These are phyloP conservation scores for Leccinum proliferum DNA, from an alignment of 1,284 basidiomycete genomes.

Conservation along the genomic window DNA sequence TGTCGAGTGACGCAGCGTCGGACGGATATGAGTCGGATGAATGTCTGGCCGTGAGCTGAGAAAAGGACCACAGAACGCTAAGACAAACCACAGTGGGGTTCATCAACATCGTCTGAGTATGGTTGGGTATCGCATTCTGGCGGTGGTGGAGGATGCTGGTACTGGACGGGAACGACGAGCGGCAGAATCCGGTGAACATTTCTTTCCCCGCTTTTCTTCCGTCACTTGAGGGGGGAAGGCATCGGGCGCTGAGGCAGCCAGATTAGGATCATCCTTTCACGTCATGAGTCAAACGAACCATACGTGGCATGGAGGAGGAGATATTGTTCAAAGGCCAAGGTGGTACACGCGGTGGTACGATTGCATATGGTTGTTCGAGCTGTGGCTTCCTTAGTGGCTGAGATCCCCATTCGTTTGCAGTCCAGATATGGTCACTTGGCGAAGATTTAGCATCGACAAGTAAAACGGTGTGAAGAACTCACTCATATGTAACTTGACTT, in stretches of 20 bases:
- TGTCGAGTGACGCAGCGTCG: neutral
- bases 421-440: conserved; percentile 20
- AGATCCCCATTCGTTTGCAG: conserved; percentile 19
- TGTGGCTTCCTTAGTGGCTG: conserved; percentile 18
- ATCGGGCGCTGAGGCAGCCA: conserved; percentile 23
- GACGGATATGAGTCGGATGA: neutral
- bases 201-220: conserved; percentile 19
- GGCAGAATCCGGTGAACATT: conserved; percentile 5
- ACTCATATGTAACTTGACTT: conserved; percentile 18
- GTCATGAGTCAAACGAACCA: conserved; percentile 3
- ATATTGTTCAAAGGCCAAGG: conserved; percentile 26
- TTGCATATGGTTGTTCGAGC: conserved; percentile 14
- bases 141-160: conserved; percentile 15
- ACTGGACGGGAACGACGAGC: conserved; percentile 21
- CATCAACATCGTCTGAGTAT: too few species aligned
- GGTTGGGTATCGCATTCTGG: conserved; percentile 6
- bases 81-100: too few species aligned
- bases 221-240: conserved; percentile 23
- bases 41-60: neutral
- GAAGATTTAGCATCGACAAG: neutral
- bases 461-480: neutral
- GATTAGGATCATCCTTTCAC: conserved; percentile 4
- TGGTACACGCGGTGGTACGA: conserved; percentile 14
- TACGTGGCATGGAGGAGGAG: conserved; percentile 30
- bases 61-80: too few species aligned